phyloP scores from a whole-genome alignment of 2,329 filamentous ascomycete species.

The Neopestalotiopsis sp. region DNA sequence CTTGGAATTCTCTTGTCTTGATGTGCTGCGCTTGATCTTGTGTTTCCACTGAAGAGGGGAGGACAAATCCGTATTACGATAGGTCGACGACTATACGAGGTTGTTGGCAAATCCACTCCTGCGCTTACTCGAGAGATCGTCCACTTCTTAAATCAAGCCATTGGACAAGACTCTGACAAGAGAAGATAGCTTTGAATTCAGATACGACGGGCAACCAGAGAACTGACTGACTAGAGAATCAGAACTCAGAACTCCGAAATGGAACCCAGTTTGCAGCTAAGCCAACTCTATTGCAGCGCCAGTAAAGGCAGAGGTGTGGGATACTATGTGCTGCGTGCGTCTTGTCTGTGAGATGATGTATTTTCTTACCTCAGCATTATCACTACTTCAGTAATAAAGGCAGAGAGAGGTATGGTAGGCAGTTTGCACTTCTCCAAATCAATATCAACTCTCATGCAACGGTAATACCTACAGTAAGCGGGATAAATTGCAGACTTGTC shows the following conservation, averaged over 20 bases:
- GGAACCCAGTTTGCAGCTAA: not conserved
- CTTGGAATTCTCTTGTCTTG: constrained; percentile 8
- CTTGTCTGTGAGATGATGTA: not conserved
- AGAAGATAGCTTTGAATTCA: not conserved
- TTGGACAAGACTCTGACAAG: not conserved
- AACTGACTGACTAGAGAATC: not conserved
- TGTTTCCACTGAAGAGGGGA: not conserved
- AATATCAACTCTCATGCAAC: not conserved
- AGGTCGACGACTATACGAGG: not conserved
- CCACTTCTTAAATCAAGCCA: not conserved
- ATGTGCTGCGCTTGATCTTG: not conserved
- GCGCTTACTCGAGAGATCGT: not conserved
- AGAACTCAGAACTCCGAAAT: not conserved
- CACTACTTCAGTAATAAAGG: too few relatives aligned
- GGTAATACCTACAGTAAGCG: not conserved
- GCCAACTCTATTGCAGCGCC: not conserved
- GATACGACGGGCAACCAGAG: not conserved
- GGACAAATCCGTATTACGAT: not conserved
- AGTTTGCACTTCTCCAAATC: not conserved
- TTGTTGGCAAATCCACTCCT: not conserved
- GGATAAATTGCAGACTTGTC: not conserved
- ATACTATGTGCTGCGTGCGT: too few relatives aligned
- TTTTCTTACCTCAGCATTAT: not conserved
- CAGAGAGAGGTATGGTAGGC: too few relatives aligned
- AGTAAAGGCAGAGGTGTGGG: not conserved